Conservation (phyloP, 139 green algal genomes). For the Chlamydomonas asymmetrica region DNA sequence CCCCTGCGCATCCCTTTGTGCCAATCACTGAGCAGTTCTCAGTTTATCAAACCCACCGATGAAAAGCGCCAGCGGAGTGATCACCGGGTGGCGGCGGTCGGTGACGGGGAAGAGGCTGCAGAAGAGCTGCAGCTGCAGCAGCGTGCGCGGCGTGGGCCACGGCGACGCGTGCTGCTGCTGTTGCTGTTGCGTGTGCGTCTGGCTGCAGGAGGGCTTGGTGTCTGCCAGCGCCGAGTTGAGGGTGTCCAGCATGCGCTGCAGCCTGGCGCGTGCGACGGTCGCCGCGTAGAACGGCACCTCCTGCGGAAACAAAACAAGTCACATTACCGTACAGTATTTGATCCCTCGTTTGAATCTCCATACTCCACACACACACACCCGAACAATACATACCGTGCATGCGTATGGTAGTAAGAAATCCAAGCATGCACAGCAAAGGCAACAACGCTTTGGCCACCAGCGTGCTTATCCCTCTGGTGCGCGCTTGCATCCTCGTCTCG, state of each 20-base stretch:
- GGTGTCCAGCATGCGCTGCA: conserved; percentile 63
- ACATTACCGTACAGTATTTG: too few relatives aligned
- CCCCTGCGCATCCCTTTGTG: too few relatives aligned
- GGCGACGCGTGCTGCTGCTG: conserved; percentile 21
- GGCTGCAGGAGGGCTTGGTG: background rate
- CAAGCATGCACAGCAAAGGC: too few relatives aligned
- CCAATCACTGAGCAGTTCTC: too few relatives aligned
- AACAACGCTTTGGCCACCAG: too few relatives aligned
- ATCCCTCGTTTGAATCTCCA: too few relatives aligned
- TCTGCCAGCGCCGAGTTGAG: conserved; percentile 46
- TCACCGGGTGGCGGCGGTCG: conserved; percentile 84
- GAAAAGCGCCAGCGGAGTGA: conserved; percentile 73
- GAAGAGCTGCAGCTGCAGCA: conserved; percentile 89
- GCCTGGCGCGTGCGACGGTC: conserved; percentile 77
- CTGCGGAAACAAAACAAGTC: too few relatives aligned
- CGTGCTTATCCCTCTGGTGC: too few relatives aligned
- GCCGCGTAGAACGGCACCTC: conserved; percentile 90
- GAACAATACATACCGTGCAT: too few relatives aligned
- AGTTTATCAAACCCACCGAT: conserved; percentile 35
- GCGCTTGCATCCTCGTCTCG: too few relatives aligned
- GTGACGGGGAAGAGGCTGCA: conserved; percentile 78
- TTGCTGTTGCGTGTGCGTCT: background rate
- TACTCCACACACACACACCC: too few relatives aligned
- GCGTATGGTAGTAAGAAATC: too few relatives aligned
- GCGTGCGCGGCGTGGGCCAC: conserved; percentile 49